Percentiles rank a stretch among this genome's conserved stretches.
These are phyloP conservation scores for Fusarium secorum DNA, from an alignment of 2,329 filamentous ascomycete genomes.

Conservation along the genomic window DNA sequence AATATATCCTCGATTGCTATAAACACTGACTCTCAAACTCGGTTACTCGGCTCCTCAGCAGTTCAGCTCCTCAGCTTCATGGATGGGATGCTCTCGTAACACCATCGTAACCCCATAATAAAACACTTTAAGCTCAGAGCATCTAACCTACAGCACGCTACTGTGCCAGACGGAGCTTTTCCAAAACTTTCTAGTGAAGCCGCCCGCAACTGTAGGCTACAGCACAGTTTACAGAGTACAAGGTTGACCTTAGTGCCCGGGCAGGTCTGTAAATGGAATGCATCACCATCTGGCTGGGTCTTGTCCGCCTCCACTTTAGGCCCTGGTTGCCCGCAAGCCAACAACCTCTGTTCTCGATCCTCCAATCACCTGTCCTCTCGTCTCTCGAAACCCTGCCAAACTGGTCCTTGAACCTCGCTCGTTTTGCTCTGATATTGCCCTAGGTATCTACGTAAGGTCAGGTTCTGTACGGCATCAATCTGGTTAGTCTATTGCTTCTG, in stretches of 20 bases:
- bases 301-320: constrained; percentile 27
- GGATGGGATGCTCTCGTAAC: not conserved
- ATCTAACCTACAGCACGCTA: not conserved
- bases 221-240: constrained; percentile 2
- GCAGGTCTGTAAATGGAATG: constrained; percentile 13
- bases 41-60: not conserved
- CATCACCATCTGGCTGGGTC: constrained; percentile 28
- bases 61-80: not conserved
- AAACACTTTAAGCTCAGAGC: not conserved
- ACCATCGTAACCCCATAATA: not conserved
- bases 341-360: constrained; percentile 30
- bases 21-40: not conserved
- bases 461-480: constrained; percentile 18
- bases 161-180: not conserved
- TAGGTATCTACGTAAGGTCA: constrained; percentile 14
- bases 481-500: constrained; percentile 30
- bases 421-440: constrained; percentile 35
- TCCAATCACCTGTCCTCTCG: constrained; percentile 38
- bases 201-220: constrained; percentile 19
- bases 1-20: not conserved
- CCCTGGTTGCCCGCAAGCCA: constrained; percentile 29
- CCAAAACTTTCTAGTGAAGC: not conserved
- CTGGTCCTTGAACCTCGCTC: constrained; percentile 38
- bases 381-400: constrained; percentile 37
- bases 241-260: constrained; percentile 7